Evolutionary conservation across 768 basidiomycete genomes (phyloP), one percentile per base, ranked within the genome.

Genomic region (Nidula microcarpa): DNA sequence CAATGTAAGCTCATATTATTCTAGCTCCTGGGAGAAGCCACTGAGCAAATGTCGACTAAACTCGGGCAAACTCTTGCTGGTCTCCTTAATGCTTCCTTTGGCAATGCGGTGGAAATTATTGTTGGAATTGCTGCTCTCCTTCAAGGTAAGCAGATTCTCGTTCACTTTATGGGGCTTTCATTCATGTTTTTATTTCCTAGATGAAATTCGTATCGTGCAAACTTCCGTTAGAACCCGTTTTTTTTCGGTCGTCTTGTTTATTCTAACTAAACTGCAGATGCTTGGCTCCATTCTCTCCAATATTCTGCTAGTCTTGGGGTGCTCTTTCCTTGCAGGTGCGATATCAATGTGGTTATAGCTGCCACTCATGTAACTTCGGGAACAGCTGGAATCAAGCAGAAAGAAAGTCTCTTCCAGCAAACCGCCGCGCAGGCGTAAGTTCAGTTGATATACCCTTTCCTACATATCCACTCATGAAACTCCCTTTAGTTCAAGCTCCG

Each of bases 201-300:
- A 81, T 52, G 79, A 97, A 69, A 76, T 94, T 14, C 84, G 89
- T 35, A 89, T 97, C 61, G 94, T 97, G 2, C 93, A 97, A 68
- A 94, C 91, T 32, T 94, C 93, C 36, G 89, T 90, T 54, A 55
- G 81, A 59, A 10, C 14, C 35, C 52, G 10, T 34, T 13, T 9
- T 16, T 47, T 8, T n/a, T 43, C 39, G 17, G 6, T 18, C 10
- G 7, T 30, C 13, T n/a, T 11, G 32, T 18, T 13, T 52, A 7
- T 47, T 45, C 39, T 37, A 46, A 57, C 32, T 7, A 33, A 23
- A 9, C 33, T 50, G 4, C 57, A 90, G 89, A 85, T 96, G 80
- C 80, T 97, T 44, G 94, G 94, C 16, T 94, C 91, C 32, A 90
- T 97, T 55, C 71, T 97, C 37, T 94, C 92, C 10, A 97, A 97